These are phyloP conservation scores for Tardiomyces digboiensis DNA, from an alignment of 1,139 yeast species.

Conservation along the genomic window DNA sequence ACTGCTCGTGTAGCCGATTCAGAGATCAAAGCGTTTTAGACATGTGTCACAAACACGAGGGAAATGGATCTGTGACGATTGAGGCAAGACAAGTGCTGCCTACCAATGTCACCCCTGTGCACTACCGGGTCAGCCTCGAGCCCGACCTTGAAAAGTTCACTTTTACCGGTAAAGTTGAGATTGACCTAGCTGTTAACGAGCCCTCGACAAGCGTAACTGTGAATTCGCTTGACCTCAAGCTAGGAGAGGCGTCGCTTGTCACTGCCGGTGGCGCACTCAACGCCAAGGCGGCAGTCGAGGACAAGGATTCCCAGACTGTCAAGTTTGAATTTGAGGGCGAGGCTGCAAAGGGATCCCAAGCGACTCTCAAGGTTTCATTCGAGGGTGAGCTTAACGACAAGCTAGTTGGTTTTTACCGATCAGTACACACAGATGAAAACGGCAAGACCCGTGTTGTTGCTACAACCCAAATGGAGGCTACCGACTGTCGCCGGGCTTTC, in stretches of 20 bases:
- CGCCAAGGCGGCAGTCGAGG: conserved; percentile 6
- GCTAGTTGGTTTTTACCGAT: conserved; percentile 78
- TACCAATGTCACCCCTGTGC: conserved; percentile 58
- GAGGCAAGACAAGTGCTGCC: conserved; percentile 48
- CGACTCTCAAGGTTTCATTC: conserved; percentile 44
- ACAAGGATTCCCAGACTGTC: conserved; percentile 50
- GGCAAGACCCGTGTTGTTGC: conserved; percentile 58
- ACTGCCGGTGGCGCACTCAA: background rate
- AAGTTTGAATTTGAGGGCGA: conserved; percentile 48
- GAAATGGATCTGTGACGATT: background rate
- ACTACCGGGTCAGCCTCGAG: conserved; percentile 62
- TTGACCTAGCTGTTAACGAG: conserved; percentile 56
- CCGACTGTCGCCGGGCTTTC: conserved; percentile 78
- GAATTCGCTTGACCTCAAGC: conserved; percentile 57
- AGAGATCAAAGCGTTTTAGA: background rate
- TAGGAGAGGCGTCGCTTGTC: conserved; percentile 17
- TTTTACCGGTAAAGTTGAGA: conserved; percentile 55
- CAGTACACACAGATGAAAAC: conserved; percentile 52
- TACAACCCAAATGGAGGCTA: conserved; percentile 80
- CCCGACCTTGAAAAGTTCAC: conserved; percentile 66
- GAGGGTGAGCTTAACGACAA: conserved; percentile 65
- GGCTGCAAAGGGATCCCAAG: conserved; percentile 36
- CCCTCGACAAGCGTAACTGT: conserved; percentile 41
- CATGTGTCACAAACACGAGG: background rate
- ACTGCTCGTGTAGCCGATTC: background rate